These are phyloP conservation scores for Corniculantispora saksenae DNA, from an alignment of 2,329 filamentous ascomycete species.

Conservation along the genomic window DNA sequence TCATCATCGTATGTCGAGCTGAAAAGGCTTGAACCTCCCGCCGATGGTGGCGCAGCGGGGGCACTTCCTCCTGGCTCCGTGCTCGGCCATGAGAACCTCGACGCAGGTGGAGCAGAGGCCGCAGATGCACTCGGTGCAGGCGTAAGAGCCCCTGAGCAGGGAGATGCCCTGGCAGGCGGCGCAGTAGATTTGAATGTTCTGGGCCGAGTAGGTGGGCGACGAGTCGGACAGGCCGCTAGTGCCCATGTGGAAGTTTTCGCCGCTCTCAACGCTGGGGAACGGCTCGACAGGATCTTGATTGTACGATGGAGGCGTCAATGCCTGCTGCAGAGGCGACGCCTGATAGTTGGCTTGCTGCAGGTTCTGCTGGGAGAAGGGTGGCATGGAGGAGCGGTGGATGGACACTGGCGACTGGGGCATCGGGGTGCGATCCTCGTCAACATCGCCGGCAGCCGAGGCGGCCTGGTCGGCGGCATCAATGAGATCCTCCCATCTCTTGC, in stretches of 20 bases:
- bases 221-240: conserved; percentile 65
- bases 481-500: conserved; percentile 93
- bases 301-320: conserved; percentile 79
- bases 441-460: conserved; percentile 85
- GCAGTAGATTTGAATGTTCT: conserved; percentile 87
- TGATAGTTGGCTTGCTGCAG: conserved; percentile 71
- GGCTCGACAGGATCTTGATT: conserved; percentile 70
- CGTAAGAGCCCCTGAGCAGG: conserved; percentile 79
- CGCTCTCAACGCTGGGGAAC: conserved; percentile 75
- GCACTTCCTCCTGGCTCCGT: conserved; percentile 74
- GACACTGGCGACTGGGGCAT: conserved; percentile 66
- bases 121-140: conserved; percentile 95
- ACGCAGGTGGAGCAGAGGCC: conserved; percentile 89
- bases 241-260: conserved; percentile 72
- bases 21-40: conserved; percentile 80
- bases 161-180: conserved; percentile 81
- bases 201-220: conserved; percentile 73
- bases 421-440: conserved; percentile 89
- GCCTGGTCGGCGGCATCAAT: conserved; percentile 77
- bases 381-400: conserved; percentile 61
- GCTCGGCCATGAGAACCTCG: conserved; percentile 74
- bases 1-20: conserved; percentile 73
- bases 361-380: conserved; percentile 59
- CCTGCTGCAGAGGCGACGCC: conserved; percentile 87
- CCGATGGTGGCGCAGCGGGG: conserved; percentile 78